Percentiles rank a stretch among this genome's conserved stretches.
These are phyloP conservation scores for Exserohilum rostratum DNA, from an alignment of 2,329 filamentous ascomycete species.

Conservation along the genomic window DNA sequence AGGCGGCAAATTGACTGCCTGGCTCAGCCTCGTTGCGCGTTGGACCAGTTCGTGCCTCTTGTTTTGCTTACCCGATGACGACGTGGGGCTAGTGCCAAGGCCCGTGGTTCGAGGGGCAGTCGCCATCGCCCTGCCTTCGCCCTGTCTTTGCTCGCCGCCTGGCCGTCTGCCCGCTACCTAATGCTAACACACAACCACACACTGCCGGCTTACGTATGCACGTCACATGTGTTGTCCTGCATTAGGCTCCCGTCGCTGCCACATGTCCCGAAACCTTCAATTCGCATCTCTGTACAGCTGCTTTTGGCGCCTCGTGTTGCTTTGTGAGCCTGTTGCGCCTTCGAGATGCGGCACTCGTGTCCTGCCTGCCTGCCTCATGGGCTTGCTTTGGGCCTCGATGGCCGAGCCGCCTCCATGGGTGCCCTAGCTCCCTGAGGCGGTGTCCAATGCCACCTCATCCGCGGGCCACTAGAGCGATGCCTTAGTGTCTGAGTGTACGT, in stretches of 20 bases:
- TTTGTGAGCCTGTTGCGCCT: background rate
- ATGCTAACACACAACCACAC: no score
- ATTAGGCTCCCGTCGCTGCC: conserved; percentile 10
- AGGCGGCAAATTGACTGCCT: conserved; percentile 39
- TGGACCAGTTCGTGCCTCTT: conserved; percentile 25
- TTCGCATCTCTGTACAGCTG: background rate
- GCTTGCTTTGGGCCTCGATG: background rate
- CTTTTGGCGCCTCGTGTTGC: background rate
- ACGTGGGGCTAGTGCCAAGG: conserved; percentile 42
- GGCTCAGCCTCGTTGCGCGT: conserved; percentile 49
- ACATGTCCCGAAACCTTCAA: conserved; percentile 1
- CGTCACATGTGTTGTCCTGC: conserved; percentile 12
- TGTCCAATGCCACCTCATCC: conserved; percentile 18
- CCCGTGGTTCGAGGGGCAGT: conserved; percentile 24
- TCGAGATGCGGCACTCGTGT: background rate
- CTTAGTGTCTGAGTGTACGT: conserved; percentile 8
- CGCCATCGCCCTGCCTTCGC: conserved; percentile 4
- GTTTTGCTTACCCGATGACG: conserved; percentile 45
- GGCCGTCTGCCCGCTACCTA: background rate
- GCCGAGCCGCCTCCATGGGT: conserved; percentile 5
- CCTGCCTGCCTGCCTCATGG: background rate
- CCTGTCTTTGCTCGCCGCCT: no score
- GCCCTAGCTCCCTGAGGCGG: conserved; percentile 12
- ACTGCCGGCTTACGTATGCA: conserved; percentile 25
- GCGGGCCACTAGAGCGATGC: conserved; percentile 7